These are phyloP conservation scores for Dendrostoma leiphaemia DNA, from an alignment of 2,329 filamentous ascomycete species.

Conservation along the genomic window DNA sequence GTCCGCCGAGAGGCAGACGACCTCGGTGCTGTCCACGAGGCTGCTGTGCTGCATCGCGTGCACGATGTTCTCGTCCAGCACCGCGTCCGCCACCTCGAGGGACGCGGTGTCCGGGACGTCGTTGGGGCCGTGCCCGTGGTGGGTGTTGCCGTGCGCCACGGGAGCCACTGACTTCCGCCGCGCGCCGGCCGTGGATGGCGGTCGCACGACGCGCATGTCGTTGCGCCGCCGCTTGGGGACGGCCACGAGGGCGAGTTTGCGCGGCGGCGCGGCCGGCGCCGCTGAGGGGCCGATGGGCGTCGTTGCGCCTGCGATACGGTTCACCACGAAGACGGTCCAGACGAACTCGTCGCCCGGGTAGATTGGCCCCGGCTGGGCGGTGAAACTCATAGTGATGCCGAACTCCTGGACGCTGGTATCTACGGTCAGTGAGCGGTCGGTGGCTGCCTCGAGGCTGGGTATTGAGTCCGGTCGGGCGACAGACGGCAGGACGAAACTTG, in stretches of 20 bases:
- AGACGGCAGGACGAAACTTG: conserved; percentile 57
- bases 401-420: conserved; percentile 56
- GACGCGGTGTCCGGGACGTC: conserved; percentile 14
- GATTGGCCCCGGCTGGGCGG: conserved; percentile 55
- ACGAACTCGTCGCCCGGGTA: conserved; percentile 65
- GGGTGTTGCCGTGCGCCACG: background rate
- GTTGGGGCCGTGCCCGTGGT: conserved; percentile 11
- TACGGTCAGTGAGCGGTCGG: conserved; percentile 31
- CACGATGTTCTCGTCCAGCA: conserved; percentile 69
- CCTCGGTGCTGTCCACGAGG: conserved; percentile 60
- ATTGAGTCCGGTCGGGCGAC: conserved; percentile 59
- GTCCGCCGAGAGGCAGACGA: conserved; percentile 75
- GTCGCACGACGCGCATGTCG: conserved; percentile 51
- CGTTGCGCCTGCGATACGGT: conserved; percentile 54
- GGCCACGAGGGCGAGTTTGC: conserved; percentile 69
- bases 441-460: conserved; percentile 55
- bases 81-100: conserved; percentile 56
- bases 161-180: conserved; percentile 26
- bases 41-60: conserved; percentile 69
- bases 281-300: conserved; percentile 9
- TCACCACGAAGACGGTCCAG: conserved; percentile 75
- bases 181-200: conserved; percentile 51
- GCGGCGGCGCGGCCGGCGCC: conserved; percentile 35
- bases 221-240: conserved; percentile 63
- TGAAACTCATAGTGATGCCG: conserved; percentile 74